phyloP scores from a whole-genome alignment of 169 alveolate genomes.

The Pseudocohnilembus persalinus region DNA sequence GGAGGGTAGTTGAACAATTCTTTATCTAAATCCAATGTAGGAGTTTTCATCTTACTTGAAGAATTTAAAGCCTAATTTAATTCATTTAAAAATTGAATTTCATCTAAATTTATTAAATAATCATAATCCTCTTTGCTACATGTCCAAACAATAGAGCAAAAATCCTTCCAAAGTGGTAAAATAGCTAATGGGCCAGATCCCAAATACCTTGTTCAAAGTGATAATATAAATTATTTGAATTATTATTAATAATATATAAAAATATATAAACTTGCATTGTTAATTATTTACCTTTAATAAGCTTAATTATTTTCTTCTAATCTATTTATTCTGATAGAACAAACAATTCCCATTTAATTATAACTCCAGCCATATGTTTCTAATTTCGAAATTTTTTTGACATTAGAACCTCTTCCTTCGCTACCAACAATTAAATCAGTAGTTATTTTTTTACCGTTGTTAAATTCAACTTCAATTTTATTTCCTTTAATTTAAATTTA shows the following conservation, averaged over 20 bases:
- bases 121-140: conserved; percentile 36
- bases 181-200: conserved; percentile 58
- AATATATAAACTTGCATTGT: not conserved
- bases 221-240: not conserved
- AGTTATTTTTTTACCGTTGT: conserved; percentile 34
- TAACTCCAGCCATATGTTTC: conserved; percentile 52
- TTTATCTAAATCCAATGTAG: not conserved
- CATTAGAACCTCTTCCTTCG: conserved; percentile 62
- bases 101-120: conserved; percentile 37
- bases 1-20: conserved; percentile 7
- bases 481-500: not conserved
- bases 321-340: conserved; percentile 46
- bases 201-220: not conserved
- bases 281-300: conserved; percentile 47
- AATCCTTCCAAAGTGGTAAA: conserved; percentile 63
- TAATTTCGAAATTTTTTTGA: conserved; percentile 47
- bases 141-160: conserved; percentile 59
- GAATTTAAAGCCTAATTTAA: conserved; percentile 38
- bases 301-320: conserved; percentile 41
- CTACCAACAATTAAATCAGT: conserved; percentile 59
- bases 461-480: conserved; percentile 27
- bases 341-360: conserved; percentile 57
- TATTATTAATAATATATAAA: too few relatives aligned
- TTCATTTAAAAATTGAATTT: conserved; percentile 37
- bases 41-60: not conserved